These are phyloP conservation scores for Cyberlindnera americana DNA, from an alignment of 805 yeast species.

Conservation along the genomic window DNA sequence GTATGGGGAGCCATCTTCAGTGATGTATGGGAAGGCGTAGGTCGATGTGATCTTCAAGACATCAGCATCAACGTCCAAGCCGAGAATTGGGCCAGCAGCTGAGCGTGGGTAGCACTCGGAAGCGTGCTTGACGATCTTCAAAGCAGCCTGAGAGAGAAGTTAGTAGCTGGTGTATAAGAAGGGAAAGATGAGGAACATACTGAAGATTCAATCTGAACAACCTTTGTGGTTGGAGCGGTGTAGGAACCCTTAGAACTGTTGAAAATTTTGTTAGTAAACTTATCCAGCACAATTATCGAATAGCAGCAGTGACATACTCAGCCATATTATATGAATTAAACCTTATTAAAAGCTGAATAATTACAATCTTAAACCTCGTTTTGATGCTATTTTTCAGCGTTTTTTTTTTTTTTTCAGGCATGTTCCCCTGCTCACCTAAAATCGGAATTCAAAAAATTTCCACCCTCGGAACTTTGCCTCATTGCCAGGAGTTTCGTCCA, in stretches of 20 bases:
- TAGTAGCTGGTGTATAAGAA: too few species aligned
- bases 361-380: too few species aligned
- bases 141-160: constrained; percentile 15
- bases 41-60: constrained; percentile 50
- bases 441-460: too few species aligned
- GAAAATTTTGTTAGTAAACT: neutral
- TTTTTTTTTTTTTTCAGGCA: neutral
- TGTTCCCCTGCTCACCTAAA: too few species aligned
- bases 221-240: constrained; percentile 18
- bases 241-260: constrained; percentile 10
- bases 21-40: constrained; percentile 59
- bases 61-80: constrained; percentile 57
- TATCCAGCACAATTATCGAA: too few species aligned
- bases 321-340: too few species aligned
- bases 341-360: too few species aligned
- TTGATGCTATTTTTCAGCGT: neutral
- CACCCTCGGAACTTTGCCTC: too few species aligned
- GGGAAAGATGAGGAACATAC: constrained; percentile 10
- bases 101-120: constrained; percentile 59
- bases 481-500: too few species aligned
- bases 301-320: too few species aligned
- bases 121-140: constrained; percentile 64
- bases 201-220: constrained; percentile 20
- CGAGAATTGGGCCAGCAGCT: constrained; percentile 69
- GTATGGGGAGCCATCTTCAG: constrained; percentile 61